Evolutionary conservation across 352 stramenopile genomes (phyloP).

Genomic region (Globisporangium uncinulatum): DNA sequence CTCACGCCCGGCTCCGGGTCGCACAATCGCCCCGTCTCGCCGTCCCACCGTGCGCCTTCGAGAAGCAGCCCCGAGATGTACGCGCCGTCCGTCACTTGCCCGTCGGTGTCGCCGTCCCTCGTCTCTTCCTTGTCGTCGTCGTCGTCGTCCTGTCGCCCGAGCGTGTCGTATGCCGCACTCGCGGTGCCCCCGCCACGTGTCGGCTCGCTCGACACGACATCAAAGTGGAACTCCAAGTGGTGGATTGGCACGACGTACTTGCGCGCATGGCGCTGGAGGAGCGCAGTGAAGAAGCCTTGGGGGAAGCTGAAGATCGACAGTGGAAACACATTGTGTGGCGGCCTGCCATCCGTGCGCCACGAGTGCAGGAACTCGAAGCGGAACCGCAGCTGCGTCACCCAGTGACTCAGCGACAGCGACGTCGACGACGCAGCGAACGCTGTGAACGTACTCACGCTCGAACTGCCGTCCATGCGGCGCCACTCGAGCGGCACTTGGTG

Average conservation of each 20-base stretch:
- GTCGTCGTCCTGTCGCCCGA: background rate
- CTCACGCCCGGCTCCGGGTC: conserved; percentile 51
- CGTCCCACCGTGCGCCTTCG: conserved; percentile 66
- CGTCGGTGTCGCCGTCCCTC: background rate
- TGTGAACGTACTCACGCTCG: conserved; percentile 7
- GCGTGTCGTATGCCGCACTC: background rate
- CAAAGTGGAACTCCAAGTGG: conserved; percentile 70
- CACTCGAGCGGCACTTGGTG: conserved; percentile 58
- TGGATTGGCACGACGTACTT: conserved; percentile 69
- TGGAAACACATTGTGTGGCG: conserved; percentile 32
- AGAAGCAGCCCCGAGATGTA: conserved; percentile 61
- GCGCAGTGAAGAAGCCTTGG: conserved; percentile 71
- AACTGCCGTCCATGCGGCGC: conserved; percentile 31
- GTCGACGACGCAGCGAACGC: conserved; percentile 8
- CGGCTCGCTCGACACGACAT: conserved; percentile 42
- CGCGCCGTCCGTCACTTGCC: conserved; percentile 24
- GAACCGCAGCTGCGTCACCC: conserved; percentile 49
- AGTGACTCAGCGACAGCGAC: conserved; percentile 29
- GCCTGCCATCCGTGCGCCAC: conserved; percentile 31
- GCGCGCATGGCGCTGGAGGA: conserved; percentile 66
- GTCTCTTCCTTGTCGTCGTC: conserved; percentile 12
- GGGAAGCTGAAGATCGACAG: conserved; percentile 70
- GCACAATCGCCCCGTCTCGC: conserved; percentile 39
- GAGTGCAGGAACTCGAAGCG: conserved; percentile 50
- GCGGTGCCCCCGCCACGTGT: conserved; percentile 3